A percentile compares a stretch with the other conserved stretches of the same genome.
These are phyloP conservation scores for Metschnikowia sp. DNA, from an alignment of 805 yeast genomes.

Conservation along the genomic window DNA sequence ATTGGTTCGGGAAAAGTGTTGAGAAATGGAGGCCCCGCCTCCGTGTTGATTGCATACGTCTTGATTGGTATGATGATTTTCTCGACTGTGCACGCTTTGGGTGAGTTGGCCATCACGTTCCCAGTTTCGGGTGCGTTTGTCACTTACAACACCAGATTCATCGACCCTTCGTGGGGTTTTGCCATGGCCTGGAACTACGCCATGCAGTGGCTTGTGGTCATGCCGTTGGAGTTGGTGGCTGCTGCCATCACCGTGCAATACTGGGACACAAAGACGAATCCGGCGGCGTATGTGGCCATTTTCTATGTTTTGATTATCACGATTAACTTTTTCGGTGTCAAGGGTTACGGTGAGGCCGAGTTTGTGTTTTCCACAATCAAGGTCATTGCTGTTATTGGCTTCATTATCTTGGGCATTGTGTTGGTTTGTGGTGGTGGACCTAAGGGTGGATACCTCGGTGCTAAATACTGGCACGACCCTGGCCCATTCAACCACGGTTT, in stretches of 20 bases:
- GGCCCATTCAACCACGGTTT: constrained; percentile 58
- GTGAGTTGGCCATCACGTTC: constrained; percentile 56
- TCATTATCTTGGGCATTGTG: constrained; percentile 52
- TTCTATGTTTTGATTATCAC: constrained; percentile 49
- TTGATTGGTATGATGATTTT: constrained; percentile 57
- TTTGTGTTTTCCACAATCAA: constrained; percentile 53
- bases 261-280: constrained; percentile 43
- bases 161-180: constrained; percentile 24
- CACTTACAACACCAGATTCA: constrained; percentile 22
- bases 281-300: constrained; percentile 56
- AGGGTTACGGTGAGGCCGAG: constrained; percentile 70
- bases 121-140: constrained; percentile 31
- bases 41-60: constrained; percentile 53
- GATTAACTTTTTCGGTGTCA: constrained; percentile 59
- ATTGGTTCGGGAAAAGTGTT: constrained; percentile 60
- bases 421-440: constrained; percentile 58
- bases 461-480: constrained; percentile 54
- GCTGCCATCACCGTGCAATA: constrained; percentile 40
- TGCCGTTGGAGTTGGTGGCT: constrained; percentile 36
- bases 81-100: constrained; percentile 57
- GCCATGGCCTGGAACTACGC: constrained; percentile 34
- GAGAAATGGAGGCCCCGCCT: constrained; percentile 61
- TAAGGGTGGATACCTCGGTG: constrained; percentile 54
- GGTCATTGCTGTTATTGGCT: constrained; percentile 55
- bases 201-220: constrained; percentile 33